Evolutionary conservation across 2,329 filamentous ascomycete genomes (phyloP), one percentile per base, ranked within the genome.

Genomic region (Penicillium sp.): DNA sequence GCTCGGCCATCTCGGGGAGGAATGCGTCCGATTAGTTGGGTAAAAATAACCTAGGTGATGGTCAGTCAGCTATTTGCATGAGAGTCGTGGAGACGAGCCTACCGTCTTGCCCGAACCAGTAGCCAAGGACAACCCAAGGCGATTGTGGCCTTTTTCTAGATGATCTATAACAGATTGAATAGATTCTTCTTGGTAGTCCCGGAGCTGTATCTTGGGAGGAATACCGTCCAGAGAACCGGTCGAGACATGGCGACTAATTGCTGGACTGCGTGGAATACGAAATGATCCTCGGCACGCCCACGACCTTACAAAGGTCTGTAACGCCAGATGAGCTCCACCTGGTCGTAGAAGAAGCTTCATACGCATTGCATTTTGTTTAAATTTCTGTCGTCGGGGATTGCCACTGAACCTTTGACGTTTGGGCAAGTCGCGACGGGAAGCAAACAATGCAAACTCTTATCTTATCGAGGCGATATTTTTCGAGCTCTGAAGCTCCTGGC

Each of bases 71-170:
- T 23, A 40, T 24, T 20, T 24, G 16, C 7, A 16, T 16, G 26
- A 7, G 20, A 26, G 7, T 33, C 9, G 20, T 48, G 49, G 20
- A 18, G 46, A 35, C 30, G 5, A 30, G 65, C 80, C 59, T 72
- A 90, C 90, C 7, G 91, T 97, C 72, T 97, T 97, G 5, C 91
- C 91, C 61, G 89, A 86, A 1, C 92, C 91, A 3, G 92, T 97
- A 2, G 91, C 92, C 35, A 97, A 72, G 0, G 92, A 96, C 5
- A 96, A 82, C 0, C 91, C 91, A 1, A 96, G 76, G 6, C 92
- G 83, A 66, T 89, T 91, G 62, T 92, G 84, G 0, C 91, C 91
- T 33, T 83, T 74, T 2, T 82, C 71, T 0, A 96, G 70, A 55
- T 91, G 84, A 1, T 80, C 74, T 1, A 96, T 74, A 3, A 96